Evolutionary conservation across 225 moss, liverwort and hornwort genomes (phyloP), one percentile per base, ranked within the genome.

Genomic region (Physcomitrium patens): DNA sequence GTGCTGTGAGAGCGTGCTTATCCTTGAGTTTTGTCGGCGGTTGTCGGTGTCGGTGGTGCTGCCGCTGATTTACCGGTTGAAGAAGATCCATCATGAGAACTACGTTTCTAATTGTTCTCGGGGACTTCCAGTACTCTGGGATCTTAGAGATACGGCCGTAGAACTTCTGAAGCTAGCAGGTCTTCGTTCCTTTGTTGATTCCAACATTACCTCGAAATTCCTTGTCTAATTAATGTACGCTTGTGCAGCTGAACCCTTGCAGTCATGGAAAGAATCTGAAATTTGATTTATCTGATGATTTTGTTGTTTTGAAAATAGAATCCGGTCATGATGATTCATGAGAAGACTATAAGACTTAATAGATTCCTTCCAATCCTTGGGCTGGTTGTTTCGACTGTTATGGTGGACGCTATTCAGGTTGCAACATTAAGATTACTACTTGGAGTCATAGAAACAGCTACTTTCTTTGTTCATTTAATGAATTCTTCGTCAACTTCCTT

Each of bases 331-430:
- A 57, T 91, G 45, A 88, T 91, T 48, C 87, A 88, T 41, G 90
- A 91, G 76, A 91, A 91, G 86, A 91, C 88, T 19, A 87, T 85
- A 14, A 84, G 90, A 15, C 78, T 88, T 45, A 79, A 82, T 53
- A 74, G 86, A 10, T 83, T 91, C 18, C 66, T 88, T 22, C 90
- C 90, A 52, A 74, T 91, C 0, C 77, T 91, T 54, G 90, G 88
- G 76, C 85, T 91, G 68, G 83, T 88, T 65, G 83, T 17, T 12
- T 37, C 31, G 5, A 37, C 7, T 37, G 31, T 37, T 7, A 37
- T 37, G 51, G 3, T 51, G 14, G 17, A 17, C 17, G 17, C 4
- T 1, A 4, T 17, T 13, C 13, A 51, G 4, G 13, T 17, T 51
- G 51, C 51, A 3, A 51, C 14, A 4, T 37, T 51, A 17, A 17